These are phyloP conservation scores for Nitzschia sp. DNA, from an alignment of 108 stramenopile genomes.

Conservation along the genomic window DNA sequence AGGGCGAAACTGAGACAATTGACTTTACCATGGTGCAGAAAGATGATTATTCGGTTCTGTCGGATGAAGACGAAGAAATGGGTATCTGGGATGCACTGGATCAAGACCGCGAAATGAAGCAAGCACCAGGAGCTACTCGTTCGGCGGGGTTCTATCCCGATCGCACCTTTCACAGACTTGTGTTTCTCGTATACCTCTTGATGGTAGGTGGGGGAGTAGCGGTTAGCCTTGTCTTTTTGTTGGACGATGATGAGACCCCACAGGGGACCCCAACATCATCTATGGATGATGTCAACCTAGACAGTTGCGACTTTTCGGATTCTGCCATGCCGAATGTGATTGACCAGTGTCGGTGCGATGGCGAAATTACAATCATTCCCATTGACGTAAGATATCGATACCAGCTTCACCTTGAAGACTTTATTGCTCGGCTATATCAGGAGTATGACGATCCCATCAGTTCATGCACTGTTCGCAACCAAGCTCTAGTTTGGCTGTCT, in stretches of 20 bases:
- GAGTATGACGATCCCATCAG: slow-evolving; percentile 18
- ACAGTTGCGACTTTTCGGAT: slow-evolving; percentile 16
- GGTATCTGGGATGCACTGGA: too few species aligned
- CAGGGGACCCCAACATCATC: not conserved
- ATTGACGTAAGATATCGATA: slow-evolving; percentile 31
- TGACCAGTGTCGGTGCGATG: slow-evolving; percentile 40
- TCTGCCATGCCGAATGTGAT: slow-evolving; percentile 21
- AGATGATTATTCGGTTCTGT: too few species aligned
- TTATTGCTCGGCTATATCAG: slow-evolving; percentile 26
- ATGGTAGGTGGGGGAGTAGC: slow-evolving; percentile 12
- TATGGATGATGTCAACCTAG: slow-evolving; percentile 14
- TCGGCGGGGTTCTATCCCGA: not conserved
- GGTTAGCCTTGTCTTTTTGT: slow-evolving; percentile 20
- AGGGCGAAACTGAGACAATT: too few species aligned
- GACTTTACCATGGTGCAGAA: too few species aligned
- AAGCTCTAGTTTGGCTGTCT: slow-evolving; percentile 42
- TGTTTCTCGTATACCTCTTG: slow-evolving; percentile 11
- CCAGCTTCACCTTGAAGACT: slow-evolving; percentile 16
- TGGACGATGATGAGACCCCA: not conserved
- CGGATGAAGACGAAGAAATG: too few species aligned
- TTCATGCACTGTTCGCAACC: slow-evolving; percentile 38
- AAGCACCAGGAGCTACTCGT: not conserved
- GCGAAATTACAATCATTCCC: slow-evolving; percentile 24
- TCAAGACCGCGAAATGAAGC: not conserved
- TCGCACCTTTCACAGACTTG: slow-evolving; percentile 1